Evolutionary conservation across 2,329 filamentous ascomycete genomes (phyloP), one percentile per base, ranked within the genome.

Genomic region (Elsinoe batatas): DNA sequence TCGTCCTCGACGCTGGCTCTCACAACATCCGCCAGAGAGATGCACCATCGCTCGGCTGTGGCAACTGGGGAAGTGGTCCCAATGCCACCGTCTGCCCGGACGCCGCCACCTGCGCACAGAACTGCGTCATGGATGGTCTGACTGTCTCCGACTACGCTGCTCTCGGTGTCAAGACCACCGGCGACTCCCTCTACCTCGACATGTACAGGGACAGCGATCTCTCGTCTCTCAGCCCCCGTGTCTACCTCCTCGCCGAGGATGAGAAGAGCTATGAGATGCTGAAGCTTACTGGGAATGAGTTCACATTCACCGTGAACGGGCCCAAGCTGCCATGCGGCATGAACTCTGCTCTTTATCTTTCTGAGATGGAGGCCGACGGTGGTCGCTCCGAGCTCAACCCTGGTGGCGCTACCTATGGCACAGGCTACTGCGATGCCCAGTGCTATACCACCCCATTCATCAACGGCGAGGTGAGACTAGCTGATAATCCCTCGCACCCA

Each of bases 261-360:
- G 78, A 82, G 43, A 74, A 73, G 61, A 79, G 77, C 58, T 88
- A 88, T 69, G 72, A 85, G 71, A 76, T 79, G 65, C 82, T 87
- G 71, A 76, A 80, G 58, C 74, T 87, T 57, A 74, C 81, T 53
- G 81, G 80, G 69, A 77, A 83, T 64, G 84, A 88, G 68, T 83
- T 88, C 71, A 83, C 82, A 54, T 86, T 88, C 59, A 83, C 86
- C 55, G 83, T 87, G 20, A 84, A 88, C 65, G 79, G 85, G 42
- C 85, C 83, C 40, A 77, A 78, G 62, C 73, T 86, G 15, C 78
- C 79, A 57, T 88, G 85, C 64, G 85, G 85, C 58, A 71, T 88
- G 58, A 88, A 88, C 69, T 84, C 84, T 55, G 84, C 84, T 43
- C 72, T 88, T 46, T 87, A 88, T 71, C 75, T 85, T 40, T 73